phyloP scores from a whole-genome alignment of 495 filamentous ascomycete species.

The Aspergillus cristatus region DNA sequence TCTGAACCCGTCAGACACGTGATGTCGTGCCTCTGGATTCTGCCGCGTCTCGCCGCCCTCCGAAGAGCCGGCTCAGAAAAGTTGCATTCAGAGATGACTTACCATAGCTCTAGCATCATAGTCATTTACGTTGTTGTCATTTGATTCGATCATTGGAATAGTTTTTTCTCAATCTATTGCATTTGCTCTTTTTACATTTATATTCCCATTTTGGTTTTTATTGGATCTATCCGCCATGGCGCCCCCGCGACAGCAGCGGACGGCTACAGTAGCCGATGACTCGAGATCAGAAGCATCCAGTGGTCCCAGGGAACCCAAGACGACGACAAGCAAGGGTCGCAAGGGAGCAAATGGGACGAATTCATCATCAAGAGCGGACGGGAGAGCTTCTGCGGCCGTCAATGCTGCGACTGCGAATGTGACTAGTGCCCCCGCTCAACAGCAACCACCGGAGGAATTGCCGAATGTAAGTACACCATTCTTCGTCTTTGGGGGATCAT shows the following conservation, averaged over 20 bases:
- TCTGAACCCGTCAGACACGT: constrained; percentile 3
- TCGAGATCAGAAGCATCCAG: constrained; percentile 48
- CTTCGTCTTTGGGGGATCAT: too few species aligned
- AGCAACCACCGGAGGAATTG: constrained; percentile 19
- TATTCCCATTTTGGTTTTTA: too few species aligned
- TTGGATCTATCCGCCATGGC: constrained; percentile 23
- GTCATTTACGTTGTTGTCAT: constrained; percentile 1
- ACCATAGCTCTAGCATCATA: too few species aligned
- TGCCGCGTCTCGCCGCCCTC: constrained; percentile 30
- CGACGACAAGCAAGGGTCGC: constrained; percentile 23
- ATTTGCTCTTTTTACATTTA: too few species aligned
- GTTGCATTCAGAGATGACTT: constrained; percentile 9
- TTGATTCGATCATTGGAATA: constrained; percentile 1
- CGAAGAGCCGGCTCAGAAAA: constrained; percentile 9
- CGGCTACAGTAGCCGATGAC: constrained; percentile 37
- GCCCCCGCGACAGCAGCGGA: constrained; percentile 39
- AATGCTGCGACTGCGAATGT: constrained; percentile 21
- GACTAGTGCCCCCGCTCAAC: constrained; percentile 26
- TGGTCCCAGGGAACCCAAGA: constrained; percentile 37
- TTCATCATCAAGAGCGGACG: too few species aligned
- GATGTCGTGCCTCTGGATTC: constrained; percentile 21
- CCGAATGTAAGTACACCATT: constrained; percentile 22
- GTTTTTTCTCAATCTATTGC: neutral
- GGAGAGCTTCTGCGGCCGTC: neutral
- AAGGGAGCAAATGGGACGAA: constrained; percentile 16